Conservation (phyloP, 257 asterid genomes). For the Nemophila menziesii region DNA sequence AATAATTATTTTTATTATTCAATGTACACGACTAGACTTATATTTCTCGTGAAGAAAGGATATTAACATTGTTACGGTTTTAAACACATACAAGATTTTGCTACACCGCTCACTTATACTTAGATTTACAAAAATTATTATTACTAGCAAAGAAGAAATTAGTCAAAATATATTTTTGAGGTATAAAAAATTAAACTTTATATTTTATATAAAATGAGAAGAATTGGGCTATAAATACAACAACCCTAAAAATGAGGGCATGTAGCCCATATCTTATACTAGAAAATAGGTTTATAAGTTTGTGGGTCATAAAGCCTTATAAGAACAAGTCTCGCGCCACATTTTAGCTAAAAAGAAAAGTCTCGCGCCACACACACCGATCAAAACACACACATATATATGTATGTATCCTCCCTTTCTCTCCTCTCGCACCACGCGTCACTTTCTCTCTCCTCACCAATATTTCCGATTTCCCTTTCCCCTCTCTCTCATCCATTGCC, state of each 20-base stretch:
- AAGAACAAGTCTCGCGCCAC: slow-evolving; percentile 16
- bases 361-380: slow-evolving; percentile 5
- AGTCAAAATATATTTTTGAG: too few species aligned
- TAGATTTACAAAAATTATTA: too few species aligned
- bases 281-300: background rate
- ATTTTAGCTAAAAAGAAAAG: slow-evolving; percentile 9
- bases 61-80: too few species aligned
- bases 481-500: background rate
- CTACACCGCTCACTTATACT: too few species aligned
- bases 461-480: slow-evolving; percentile 8
- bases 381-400: background rate
- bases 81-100: too few species aligned
- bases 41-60: too few species aligned
- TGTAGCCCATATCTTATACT: background rate
- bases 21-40: too few species aligned
- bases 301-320: background rate
- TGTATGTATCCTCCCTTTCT: slow-evolving; percentile 1
- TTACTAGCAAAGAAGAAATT: too few species aligned
- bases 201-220: too few species aligned
- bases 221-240: background rate
- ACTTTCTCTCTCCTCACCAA: slow-evolving; percentile 10
- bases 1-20: too few species aligned
- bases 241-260: background rate
- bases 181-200: too few species aligned
- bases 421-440: slow-evolving; percentile 15